Conservation (phyloP, 2,329 filamentous ascomycete species). For the Paecilomyces niveus region DNA sequence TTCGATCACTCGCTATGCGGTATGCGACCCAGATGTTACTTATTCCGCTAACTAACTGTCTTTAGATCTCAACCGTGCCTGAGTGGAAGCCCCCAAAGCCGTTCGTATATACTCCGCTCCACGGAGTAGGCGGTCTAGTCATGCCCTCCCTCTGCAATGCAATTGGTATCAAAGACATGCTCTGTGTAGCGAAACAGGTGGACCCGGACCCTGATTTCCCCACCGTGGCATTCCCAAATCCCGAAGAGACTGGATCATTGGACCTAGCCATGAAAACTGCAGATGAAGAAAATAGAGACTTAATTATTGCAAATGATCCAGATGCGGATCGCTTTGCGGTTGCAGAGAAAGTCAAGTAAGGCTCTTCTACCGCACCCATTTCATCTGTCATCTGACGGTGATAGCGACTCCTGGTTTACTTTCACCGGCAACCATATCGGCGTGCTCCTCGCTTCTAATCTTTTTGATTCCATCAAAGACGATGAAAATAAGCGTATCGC, state of each 20-base stretch:
- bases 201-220: constrained; percentile 58
- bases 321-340: constrained; percentile 59
- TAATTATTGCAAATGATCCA: constrained; percentile 58
- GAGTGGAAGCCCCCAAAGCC: constrained; percentile 19
- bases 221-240: constrained; percentile 59
- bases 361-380: not conserved
- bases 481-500: constrained; percentile 36
- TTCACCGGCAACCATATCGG: constrained; percentile 62
- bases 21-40: constrained; percentile 7
- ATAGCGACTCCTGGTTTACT: constrained; percentile 48
- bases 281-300: constrained; percentile 38
- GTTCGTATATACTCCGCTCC: constrained; percentile 38
- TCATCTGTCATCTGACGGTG: not conserved
- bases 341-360: constrained; percentile 49
- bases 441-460: constrained; percentile 51
- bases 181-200: constrained; percentile 39
- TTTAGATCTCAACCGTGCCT: constrained; percentile 26
- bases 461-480: constrained; percentile 42
- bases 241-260: constrained; percentile 57
- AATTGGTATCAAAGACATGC: constrained; percentile 26
- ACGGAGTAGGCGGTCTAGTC: constrained; percentile 31
- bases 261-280: constrained; percentile 53
- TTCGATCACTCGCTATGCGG: constrained; percentile 24
- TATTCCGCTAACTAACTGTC: not conserved
- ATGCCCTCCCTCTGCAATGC: constrained; percentile 27